Evolutionary conservation across 768 basidiomycete species (phyloP), one percentile per base, ranked within the genome.

Genomic region (Boletellus sp.): DNA sequence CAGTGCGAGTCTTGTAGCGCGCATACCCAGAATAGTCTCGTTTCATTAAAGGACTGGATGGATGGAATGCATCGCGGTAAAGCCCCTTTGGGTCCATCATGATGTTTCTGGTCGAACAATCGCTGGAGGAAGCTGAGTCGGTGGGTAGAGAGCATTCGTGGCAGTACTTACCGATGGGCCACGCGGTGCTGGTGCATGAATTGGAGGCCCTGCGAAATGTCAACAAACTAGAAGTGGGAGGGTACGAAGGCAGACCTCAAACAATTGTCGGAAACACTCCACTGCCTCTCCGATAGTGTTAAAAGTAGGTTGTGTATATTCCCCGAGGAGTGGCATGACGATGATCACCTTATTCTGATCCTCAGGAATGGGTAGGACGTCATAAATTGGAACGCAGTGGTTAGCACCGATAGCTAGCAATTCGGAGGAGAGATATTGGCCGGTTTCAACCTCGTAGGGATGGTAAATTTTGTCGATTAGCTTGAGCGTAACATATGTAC

Each of bases 281-380:
- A 53, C 47, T 10, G 35, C 54, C 22, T 55, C 47, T 6, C 54
- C 54, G 11, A 52, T 2, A 1, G 63, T 67, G 22, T 53, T 47
- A 49, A 73, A 72, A 1, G 33, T 52, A 7, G 64, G 64, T 2
- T 31, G 36, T 15, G 48, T n/a, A 28, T 58, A 66, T 0, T n/a
- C 22, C 40, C 65, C 62, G 16, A 76, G 62, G 2, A 71, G 47
- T 0, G 74, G 75, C 68, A 73, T 74, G 2, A 69, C 61, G 2
- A 72, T 42, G 2, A 66, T 60, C 10, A 32, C 28, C 1, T 0
- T 17, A 15, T 62, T 34, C 1, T 48, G 43, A 0, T 58, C 47
- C 0, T 50, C 48, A 15, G 42, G 44, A 35, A 66, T 38, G 15
- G 36, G 8, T 1, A 71, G 13, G 0, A 53, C 20, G 9, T 70